Evolutionary conservation across 179 eudicot species (phyloP), one percentile per base, ranked within the genome.

Genomic region (Beta macrorhiza): DNA sequence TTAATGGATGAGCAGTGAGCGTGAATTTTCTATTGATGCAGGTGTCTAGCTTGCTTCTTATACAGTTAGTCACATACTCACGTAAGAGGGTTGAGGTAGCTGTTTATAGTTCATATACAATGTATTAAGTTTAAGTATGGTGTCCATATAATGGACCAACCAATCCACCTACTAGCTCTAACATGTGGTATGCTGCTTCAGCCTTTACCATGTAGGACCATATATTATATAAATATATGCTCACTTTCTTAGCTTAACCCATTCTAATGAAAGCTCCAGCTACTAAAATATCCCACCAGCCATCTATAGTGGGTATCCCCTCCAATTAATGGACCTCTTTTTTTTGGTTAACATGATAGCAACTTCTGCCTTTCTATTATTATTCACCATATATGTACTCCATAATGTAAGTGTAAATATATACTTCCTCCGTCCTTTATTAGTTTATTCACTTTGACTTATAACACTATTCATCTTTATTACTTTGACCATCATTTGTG

Each of bases 101-200:
- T 37, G 71, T 74, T 74, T 37, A 55, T 64, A 76, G 75, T 55
- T 72, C 51, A 84, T 19, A 84, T 81, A 68, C 87, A 81, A 81
- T 81, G 87, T 58, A 84, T 25, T 49, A 13, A 56, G 76, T 49
- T 22, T 22, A 15, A 49, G 11, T 69, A 70, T 42, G 16, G 53
- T 59, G 61, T 69, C 7, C 63, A 74, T 61, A 77, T 6, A n/a
- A 57, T 78, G 87, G 84, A 84, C 82, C 84, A 75, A 81, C 84
- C 79, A 81, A 74, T 81, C 80, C 82, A 82, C 62, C 80, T 37
- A 79, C 75, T 75, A 82, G 70, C 78, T 22, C 51, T 5, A 82
- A 83, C 92, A 90, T 84, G 91, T 90, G 90, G 79, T 80, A 70
- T 90, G 92, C 83, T 83, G 79, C 85, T 84, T 82, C 55, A 81